Evolutionary conservation across 768 basidiomycete species (phyloP), one percentile per base, ranked within the genome.

Genomic region (Suillus lakei): DNA sequence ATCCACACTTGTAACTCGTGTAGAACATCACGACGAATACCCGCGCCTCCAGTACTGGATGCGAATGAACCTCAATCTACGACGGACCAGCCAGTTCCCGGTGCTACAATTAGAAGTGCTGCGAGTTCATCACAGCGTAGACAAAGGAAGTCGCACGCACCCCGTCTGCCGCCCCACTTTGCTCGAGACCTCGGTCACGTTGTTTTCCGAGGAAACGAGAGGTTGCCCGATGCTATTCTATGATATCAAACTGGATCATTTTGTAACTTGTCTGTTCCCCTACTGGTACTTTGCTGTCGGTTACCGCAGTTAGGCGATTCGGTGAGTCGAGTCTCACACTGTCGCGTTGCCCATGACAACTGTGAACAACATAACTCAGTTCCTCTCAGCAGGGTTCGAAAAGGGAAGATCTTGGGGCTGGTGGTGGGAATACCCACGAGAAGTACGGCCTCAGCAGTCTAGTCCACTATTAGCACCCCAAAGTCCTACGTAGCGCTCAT

Each of bases 111-210:
- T 30, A 56, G 59, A 34, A 50, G 32, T 53, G 30, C 62, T 46
- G 60, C 26, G 12, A 2, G 21, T 58, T 46, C 61, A n/a, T 30
- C 50, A 39, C 50, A 67, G 50, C 16, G 55, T 38, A 32, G 9
- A 59, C 36, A 23, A 21, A 74, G 71, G 60, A 74, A 70, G 55
- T 61, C 63, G 2, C 72, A 72, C 3, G 54, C 61, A 7, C 72
- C 83, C n/a, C 84, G 84, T 9, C 68, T 76, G 8, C 83, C 84
- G 0, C 91, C 90, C 3, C 78, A 92, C 21, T 91, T 89, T 72
- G 85, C 87, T 59, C 83, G 84, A 34, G 81, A 86, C 59, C 82
- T 80, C 3, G 91, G 90, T 0, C 91, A 94, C 73, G 82, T 89
- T 23, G 76, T 91, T 5, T 89, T 91, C 70, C 77, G 87, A 56